Evolutionary conservation across 345 rosid species (phyloP).

Genomic region (Lumnitzera racemosa): DNA sequence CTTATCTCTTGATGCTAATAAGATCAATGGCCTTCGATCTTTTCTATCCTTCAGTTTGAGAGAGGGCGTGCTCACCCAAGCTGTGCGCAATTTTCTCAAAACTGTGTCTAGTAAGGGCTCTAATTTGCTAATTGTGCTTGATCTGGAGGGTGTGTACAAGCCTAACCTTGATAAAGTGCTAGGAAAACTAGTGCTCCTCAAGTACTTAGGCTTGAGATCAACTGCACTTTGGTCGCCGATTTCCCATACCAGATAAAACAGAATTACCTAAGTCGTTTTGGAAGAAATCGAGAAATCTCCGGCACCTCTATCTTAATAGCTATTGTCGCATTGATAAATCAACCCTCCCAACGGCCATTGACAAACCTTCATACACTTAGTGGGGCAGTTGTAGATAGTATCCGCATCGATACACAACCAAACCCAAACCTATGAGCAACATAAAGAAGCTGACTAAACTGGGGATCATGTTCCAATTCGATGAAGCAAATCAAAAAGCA

Average conservation of each 20-base stretch:
- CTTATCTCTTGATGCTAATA: too few relatives aligned
- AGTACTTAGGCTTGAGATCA: constrained; percentile 23
- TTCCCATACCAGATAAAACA: constrained; percentile 3
- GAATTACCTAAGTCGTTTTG: background rate
- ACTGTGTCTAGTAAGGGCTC: constrained; percentile 6
- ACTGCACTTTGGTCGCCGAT: constrained; percentile 3
- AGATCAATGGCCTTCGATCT: background rate
- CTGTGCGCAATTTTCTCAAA: constrained; percentile 14
- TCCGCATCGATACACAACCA: background rate
- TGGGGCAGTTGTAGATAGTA: background rate
- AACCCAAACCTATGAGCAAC: background rate
- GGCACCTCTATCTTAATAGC: too few relatives aligned
- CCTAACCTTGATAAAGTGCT: constrained; percentile 17
- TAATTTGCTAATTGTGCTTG: constrained; percentile 14
- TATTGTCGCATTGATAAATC: background rate
- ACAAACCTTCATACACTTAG: background rate
- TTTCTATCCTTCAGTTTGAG: constrained; percentile 10
- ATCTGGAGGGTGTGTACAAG: constrained; percentile 17
- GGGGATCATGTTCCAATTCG: too few relatives aligned
- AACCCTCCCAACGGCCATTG: background rate
- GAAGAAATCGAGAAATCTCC: background rate
- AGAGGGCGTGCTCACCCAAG: constrained; percentile 15
- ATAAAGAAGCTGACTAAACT: background rate
- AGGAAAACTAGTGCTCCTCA: constrained; percentile 10
- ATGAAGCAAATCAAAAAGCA: too few relatives aligned